A percentile compares a stretch with the other conserved stretches of the same genome.
These are phyloP conservation scores for Prunus persica DNA, from an alignment of 306 rosid species.

Conservation along the genomic window Prunus_persica_NCBIv2 NC_034016.1:19551501-19552000, in stretches of 20 bases:
- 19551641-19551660: conserved; percentile 7
- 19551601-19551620: not conserved
- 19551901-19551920: conserved; percentile 6
- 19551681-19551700: conserved; percentile 4
- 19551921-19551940: not conserved
- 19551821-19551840: not conserved
- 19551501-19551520: not conserved
- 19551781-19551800: conserved; percentile 17
- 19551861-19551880: not conserved
- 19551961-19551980: conserved; percentile 8
- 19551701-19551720: not conserved
- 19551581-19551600: not conserved
- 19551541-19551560: not conserved
- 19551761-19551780: not conserved
- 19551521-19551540: not conserved
- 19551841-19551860: conserved; percentile 16
- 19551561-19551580: conserved; percentile 5
- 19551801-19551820: conserved; percentile 1
- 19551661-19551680: not conserved
- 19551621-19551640: conserved; percentile 9
- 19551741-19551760: not conserved
- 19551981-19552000: not conserved
- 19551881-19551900: not conserved
- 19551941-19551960: not conserved
- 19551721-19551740: conserved; percentile 1